Evolutionary conservation across 2,329 filamentous ascomycete genomes (phyloP).

Genomic region (Thielaviopsis ethacetica): DNA sequence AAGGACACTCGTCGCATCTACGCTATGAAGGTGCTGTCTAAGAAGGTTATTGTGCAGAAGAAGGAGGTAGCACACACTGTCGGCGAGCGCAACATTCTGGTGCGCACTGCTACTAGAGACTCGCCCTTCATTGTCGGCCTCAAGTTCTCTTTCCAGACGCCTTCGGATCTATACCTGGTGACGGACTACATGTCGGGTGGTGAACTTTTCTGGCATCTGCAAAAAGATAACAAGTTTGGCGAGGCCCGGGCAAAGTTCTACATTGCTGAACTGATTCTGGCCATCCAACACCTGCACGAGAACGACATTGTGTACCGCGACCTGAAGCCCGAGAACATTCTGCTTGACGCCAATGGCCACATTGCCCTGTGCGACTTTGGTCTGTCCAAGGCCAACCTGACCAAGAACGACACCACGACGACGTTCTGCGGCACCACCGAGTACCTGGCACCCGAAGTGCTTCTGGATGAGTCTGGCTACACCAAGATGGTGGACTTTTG

Average conservation of each 20-base stretch:
- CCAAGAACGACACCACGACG: conserved; percentile 94
- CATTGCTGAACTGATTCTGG: conserved; percentile 91
- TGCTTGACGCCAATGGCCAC: conserved; percentile 91
- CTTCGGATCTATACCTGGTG: conserved; percentile 91
- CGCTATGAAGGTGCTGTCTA: conserved; percentile 97
- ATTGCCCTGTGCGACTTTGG: conserved; percentile 97
- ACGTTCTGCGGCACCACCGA: conserved; percentile 98
- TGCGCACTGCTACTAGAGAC: conserved; percentile 86
- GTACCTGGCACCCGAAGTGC: conserved; percentile 87
- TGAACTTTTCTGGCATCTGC: conserved; percentile 95
- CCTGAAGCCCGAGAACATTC: conserved; percentile 92
- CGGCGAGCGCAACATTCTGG: conserved; percentile 90
- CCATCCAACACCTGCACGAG: conserved; percentile 85
- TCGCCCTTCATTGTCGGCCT: conserved; percentile 95
- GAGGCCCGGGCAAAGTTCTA: conserved; percentile 96
- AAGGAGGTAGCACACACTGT: conserved; percentile 97
- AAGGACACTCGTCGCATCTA: conserved; percentile 93
- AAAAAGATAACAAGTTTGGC: conserved; percentile 90
- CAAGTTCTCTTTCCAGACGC: conserved; percentile 97
- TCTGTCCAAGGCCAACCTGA: conserved; percentile 90
- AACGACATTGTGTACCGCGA: conserved; percentile 98
- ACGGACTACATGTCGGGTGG: conserved; percentile 99
- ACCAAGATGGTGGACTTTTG: conserved; percentile 99
- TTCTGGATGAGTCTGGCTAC: conserved; percentile 91
- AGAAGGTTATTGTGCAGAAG: conserved; percentile 99